Evolutionary conservation across 768 basidiomycete genomes (phyloP).

Genomic region (Agaricus bisporus): DNA sequence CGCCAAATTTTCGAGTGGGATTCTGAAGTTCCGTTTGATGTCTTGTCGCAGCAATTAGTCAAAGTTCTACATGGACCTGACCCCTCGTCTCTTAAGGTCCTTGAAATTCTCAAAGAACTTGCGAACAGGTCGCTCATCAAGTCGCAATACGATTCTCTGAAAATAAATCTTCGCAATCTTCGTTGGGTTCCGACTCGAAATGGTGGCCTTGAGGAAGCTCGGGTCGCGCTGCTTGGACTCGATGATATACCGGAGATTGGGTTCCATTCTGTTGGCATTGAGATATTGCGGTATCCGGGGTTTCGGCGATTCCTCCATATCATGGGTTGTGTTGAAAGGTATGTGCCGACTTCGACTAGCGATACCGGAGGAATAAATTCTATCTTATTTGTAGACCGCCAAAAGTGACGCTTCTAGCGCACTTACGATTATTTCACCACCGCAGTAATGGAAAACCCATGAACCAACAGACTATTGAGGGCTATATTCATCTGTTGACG

Average conservation of each 20-base stretch:
- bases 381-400: conserved; percentile 23
- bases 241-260: conserved; percentile 17
- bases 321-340: conserved; percentile 37
- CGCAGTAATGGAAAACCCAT: too few relatives aligned
- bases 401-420: conserved; percentile 17
- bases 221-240: conserved; percentile 19
- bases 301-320: conserved; percentile 18
- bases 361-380: neutral
- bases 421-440: conserved; percentile 15
- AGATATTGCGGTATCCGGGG: conserved; percentile 13
- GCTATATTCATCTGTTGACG: neutral
- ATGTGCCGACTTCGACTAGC: conserved; percentile 2
- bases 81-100: conserved; percentile 13
- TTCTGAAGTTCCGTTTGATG: conserved; percentile 22
- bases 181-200: conserved; percentile 33
- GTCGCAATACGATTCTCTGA: conserved; percentile 14
- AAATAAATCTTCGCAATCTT: conserved; percentile 11
- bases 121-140: conserved; percentile 16
- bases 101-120: conserved; percentile 25
- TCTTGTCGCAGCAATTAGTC: conserved; percentile 29
- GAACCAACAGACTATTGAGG: neutral
- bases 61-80: conserved; percentile 13
- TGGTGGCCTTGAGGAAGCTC: conserved; percentile 12
- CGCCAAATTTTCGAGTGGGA: conserved; percentile 33
- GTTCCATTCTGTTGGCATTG: conserved; percentile 20